phyloP scores from a whole-genome alignment of 192 early-diverging fungal genomes.

The Phycomyces nitens region DNA sequence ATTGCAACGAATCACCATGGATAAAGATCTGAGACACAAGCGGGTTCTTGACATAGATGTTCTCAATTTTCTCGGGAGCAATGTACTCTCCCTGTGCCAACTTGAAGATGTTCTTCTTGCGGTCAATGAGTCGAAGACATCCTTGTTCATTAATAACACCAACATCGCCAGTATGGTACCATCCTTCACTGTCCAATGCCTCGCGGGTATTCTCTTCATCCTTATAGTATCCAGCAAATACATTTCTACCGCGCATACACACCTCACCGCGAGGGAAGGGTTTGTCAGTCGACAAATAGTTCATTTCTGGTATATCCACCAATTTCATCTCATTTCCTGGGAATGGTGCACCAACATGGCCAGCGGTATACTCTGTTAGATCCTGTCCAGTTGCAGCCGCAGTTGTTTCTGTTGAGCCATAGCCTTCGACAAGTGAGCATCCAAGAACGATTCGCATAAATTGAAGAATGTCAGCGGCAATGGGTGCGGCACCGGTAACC shows the following conservation, averaged over 20 bases:
- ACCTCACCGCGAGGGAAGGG: conserved; percentile 87
- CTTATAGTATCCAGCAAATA: conserved; percentile 85
- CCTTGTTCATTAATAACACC: conserved; percentile 39
- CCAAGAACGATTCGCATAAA: conserved; percentile 67
- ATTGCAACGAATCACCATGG: conserved; percentile 49
- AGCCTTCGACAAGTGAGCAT: conserved; percentile 59
- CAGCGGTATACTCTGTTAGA: conserved; percentile 52
- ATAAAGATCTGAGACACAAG: conserved; percentile 51
- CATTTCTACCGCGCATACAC: conserved; percentile 67
- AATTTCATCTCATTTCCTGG: conserved; percentile 73
- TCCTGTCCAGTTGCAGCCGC: conserved; percentile 31
- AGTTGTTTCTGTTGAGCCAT: conserved; percentile 48
- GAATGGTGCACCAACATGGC: conserved; percentile 67
- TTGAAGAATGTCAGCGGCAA: conserved; percentile 60
- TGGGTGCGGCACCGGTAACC: conserved; percentile 69
- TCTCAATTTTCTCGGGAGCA: conserved; percentile 90
- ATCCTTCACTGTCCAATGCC: conserved; percentile 75
- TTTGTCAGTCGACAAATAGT: conserved; percentile 69
- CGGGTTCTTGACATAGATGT: conserved; percentile 42
- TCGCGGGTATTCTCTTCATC: conserved; percentile 77
- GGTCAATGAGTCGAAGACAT: conserved; percentile 77
- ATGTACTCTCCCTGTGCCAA: conserved; percentile 64
- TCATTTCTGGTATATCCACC: conserved; percentile 85
- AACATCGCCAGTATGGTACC: conserved; percentile 74
- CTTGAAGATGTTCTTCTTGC: conserved; percentile 83